phyloP scores from a whole-genome alignment of 148 eudicot genomes.

The Euryodendron excelsum region DNA sequence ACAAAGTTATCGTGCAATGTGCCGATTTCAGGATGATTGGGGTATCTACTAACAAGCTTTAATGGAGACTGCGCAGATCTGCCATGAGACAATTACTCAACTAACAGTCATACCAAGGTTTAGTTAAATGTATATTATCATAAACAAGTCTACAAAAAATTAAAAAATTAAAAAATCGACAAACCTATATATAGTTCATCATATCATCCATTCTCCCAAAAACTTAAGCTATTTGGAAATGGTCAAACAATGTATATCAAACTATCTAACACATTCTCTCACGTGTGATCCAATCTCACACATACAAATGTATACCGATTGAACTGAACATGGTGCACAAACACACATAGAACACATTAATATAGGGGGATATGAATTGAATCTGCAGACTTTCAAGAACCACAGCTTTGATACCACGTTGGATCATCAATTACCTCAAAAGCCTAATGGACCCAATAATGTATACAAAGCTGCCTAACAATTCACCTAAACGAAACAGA shows the following conservation, averaged over 20 bases:
- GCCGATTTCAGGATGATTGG: slow-evolving; percentile 78
- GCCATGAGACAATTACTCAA: slow-evolving; percentile 24
- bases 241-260: neutral
- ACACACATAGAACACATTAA: neutral
- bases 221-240: neutral
- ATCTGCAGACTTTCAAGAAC: neutral
- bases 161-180: neutral
- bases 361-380: neutral
- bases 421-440: neutral
- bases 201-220: neutral
- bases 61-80: slow-evolving; percentile 81
- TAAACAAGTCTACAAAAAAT: neutral
- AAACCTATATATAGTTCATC: neutral
- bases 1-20: slow-evolving; percentile 90
- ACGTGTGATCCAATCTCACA: neutral
- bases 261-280: neutral
- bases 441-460: neutral
- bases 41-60: slow-evolving; percentile 63
- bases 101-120: neutral
- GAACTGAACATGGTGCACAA: neutral
- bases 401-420: neutral
- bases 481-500: neutral
- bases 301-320: neutral
- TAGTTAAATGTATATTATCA: neutral
- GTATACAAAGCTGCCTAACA: neutral